Percentiles rank a stretch among this genome's conserved stretches.
Evolutionary conservation across 192 early-diverging fungal species (phyloP).

Genomic region (Backusella circina): DNA sequence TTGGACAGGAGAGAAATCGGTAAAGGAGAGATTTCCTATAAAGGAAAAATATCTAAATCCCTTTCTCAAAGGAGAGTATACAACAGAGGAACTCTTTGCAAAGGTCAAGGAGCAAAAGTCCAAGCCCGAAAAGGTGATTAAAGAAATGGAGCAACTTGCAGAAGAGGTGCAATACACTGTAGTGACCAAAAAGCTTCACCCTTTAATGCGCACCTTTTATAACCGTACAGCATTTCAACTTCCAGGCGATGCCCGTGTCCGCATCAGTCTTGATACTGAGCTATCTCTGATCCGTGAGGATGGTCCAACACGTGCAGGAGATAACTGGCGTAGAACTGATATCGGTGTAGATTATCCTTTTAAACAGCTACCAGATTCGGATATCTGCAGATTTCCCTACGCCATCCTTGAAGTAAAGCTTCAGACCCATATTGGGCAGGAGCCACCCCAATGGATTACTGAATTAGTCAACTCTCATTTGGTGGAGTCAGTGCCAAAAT

Average conservation of each 20-base stretch:
- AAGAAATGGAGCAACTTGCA: slow-evolving; percentile 65
- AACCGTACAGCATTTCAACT: slow-evolving; percentile 99
- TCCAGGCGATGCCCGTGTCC: slow-evolving; percentile 95
- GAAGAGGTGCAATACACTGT: slow-evolving; percentile 74
- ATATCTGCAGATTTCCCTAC: slow-evolving; percentile 91
- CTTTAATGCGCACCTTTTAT: slow-evolving; percentile 92
- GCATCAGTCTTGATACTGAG: slow-evolving; percentile 97
- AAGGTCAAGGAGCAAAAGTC: slow-evolving; percentile 74
- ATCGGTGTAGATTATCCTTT: slow-evolving; percentile 91
- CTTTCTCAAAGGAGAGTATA: slow-evolving; percentile 77
- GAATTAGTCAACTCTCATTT: slow-evolving; percentile 87
- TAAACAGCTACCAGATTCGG: slow-evolving; percentile 76
- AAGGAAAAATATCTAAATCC: slow-evolving; percentile 95
- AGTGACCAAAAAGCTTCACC: slow-evolving; percentile 67
- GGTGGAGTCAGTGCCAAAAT: slow-evolving; percentile 93
- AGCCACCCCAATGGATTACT: slow-evolving; percentile 90
- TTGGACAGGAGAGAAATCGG: slow-evolving; percentile 91
- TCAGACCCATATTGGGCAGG: slow-evolving; percentile 86
- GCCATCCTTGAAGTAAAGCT: slow-evolving; percentile 98
- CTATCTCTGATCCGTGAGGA: slow-evolving; percentile 94
- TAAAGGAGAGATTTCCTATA: slow-evolving; percentile 92
- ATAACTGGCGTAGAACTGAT: slow-evolving; percentile 95
- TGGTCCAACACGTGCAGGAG: slow-evolving; percentile 64
- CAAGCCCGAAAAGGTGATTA: slow-evolving; percentile 81
- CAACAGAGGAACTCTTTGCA: slow-evolving; percentile 70